Conservation (phyloP, 371 early-diverging fungal genomes). For the Mortierella polycephala region DNA sequence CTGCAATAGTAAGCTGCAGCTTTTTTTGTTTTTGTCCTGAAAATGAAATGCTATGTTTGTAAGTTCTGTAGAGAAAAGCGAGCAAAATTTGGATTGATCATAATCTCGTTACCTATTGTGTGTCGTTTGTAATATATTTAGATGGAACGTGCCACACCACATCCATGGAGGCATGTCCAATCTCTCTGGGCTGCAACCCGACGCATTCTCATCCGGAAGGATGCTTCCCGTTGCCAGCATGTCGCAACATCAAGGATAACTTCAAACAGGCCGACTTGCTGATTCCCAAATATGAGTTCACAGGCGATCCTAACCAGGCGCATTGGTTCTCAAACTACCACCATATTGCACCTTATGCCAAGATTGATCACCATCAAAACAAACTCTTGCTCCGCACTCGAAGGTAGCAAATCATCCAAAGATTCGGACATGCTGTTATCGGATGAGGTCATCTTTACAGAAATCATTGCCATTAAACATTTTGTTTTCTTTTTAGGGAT, state of each 20-base stretch:
- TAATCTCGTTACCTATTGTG: too few species aligned
- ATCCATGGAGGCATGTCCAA: constrained; percentile 41
- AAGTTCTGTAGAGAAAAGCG: too few species aligned
- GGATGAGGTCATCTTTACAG: background rate
- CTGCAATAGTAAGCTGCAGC: constrained; percentile 25
- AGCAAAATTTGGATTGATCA: too few species aligned
- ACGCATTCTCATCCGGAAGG: constrained; percentile 29
- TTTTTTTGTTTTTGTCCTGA: background rate
- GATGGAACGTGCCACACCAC: constrained; percentile 50
- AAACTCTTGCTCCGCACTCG: constrained; percentile 33
- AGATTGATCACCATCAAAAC: constrained; percentile 20
- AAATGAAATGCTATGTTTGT: background rate
- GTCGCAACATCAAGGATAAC: constrained; percentile 19
- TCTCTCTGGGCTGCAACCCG: constrained; percentile 36
- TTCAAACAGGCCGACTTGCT: constrained; percentile 24
- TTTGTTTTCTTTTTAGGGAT: constrained; percentile 7
- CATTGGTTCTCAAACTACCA: constrained; percentile 41
- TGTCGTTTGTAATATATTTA: background rate
- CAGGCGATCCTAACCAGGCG: constrained; percentile 40
- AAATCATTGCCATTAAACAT: too few species aligned
- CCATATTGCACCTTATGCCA: constrained; percentile 48
- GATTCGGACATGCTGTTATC: background rate
- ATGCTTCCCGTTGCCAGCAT: constrained; percentile 37
- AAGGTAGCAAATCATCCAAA: constrained; percentile 13
- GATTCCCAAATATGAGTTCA: constrained; percentile 28